Evolutionary conservation across 2,329 filamentous ascomycete species (phyloP).

Genomic region (Colletotrichum endophyticum): DNA sequence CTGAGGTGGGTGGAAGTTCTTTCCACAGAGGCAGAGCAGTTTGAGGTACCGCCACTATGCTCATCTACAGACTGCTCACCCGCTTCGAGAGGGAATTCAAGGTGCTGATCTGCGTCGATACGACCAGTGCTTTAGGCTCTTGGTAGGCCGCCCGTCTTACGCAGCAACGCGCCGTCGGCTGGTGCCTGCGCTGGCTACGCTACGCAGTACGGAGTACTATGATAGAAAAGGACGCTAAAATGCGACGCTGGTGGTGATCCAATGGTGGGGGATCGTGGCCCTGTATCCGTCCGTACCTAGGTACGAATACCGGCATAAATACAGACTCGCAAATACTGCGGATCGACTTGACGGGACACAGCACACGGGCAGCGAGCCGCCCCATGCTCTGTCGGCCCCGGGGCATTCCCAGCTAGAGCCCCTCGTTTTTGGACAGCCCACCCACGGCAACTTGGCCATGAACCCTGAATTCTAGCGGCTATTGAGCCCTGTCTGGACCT

Average conservation of each 20-base stretch:
- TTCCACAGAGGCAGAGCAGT: neutral
- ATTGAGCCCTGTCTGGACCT: neutral
- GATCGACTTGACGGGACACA: neutral
- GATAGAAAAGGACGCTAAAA: neutral
- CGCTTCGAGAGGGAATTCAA: neutral
- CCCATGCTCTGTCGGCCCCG: neutral
- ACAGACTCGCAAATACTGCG: neutral
- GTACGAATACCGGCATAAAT: neutral
- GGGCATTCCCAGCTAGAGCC: neutral
- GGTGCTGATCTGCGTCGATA: neutral
- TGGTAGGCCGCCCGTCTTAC: neutral
- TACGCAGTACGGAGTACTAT: no score
- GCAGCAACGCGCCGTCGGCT: neutral
- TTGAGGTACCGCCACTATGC: neutral
- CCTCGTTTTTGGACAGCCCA: neutral
- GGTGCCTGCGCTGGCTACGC: neutral
- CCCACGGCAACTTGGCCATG: neutral
- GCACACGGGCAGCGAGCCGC: neutral
- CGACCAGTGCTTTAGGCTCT: neutral
- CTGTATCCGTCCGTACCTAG: neutral
- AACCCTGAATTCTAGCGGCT: conserved; percentile 4
- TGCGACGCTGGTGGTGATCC: neutral
- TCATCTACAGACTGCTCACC: neutral
- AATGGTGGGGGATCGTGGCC: neutral
- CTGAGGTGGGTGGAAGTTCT: neutral